phyloP scores from a whole-genome alignment of 2,329 filamentous ascomycete species.

The Aureobasidium sp. region DNA sequence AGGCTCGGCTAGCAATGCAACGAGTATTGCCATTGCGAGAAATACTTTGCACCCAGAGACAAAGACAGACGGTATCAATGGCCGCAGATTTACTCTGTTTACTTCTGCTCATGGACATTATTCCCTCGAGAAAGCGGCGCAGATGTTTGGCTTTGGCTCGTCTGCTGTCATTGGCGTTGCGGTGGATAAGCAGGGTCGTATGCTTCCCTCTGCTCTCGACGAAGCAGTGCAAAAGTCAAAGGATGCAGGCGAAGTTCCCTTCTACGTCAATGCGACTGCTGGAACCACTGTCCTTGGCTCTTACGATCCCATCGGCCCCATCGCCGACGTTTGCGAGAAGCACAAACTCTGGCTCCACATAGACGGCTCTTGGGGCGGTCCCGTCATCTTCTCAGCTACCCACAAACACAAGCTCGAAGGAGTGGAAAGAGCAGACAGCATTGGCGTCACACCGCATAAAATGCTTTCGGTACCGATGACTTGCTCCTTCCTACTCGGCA shows the following conservation, averaged over 20 bases:
- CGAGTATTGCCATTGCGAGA: constrained; percentile 76
- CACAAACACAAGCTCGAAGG: constrained; percentile 60
- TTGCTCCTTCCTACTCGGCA: constrained; percentile 78
- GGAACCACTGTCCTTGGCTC: constrained; percentile 89
- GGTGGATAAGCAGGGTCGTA: constrained; percentile 63
- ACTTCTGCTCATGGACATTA: constrained; percentile 90
- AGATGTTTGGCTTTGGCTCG: constrained; percentile 76
- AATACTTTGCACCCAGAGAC: constrained; percentile 76
- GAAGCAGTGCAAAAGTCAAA: constrained; percentile 54
- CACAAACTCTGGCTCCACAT: constrained; percentile 85
- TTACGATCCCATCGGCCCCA: constrained; percentile 68
- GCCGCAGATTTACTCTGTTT: constrained; percentile 67
- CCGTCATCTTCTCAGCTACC: constrained; percentile 64
- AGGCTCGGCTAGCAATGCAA: constrained; percentile 75
- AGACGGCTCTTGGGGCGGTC: constrained; percentile 85
- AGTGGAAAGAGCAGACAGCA: constrained; percentile 64
- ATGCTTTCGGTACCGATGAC: constrained; percentile 90
- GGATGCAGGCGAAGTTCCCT: constrained; percentile 64
- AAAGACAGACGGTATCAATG: constrained; percentile 62
- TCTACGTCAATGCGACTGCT: constrained; percentile 93
- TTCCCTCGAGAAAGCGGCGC: constrained; percentile 88
- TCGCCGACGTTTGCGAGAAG: constrained; percentile 61
- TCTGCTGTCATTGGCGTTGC: constrained; percentile 64
- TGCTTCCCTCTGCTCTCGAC: constrained; percentile 60
- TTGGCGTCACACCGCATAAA: constrained; percentile 92